phyloP scores from a whole-genome alignment of 2,329 filamentous ascomycete genomes.

The Penicillium polonicum region DNA sequence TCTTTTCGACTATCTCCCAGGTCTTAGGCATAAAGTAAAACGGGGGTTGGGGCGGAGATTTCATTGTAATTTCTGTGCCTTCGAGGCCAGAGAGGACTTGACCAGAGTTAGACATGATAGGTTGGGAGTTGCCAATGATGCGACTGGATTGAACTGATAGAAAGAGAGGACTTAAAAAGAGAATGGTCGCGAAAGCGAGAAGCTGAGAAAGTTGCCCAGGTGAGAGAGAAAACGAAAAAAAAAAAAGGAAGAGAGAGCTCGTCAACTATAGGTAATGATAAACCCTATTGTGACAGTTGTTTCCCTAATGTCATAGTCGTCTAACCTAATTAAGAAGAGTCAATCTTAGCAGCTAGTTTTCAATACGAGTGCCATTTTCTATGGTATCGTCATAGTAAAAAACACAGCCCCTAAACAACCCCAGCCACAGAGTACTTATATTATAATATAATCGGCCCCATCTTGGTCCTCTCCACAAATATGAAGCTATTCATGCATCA shows the following conservation, averaged over 20 bases:
- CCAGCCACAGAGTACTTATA: too few species aligned
- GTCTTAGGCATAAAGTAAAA: not conserved
- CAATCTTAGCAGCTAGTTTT: too few species aligned
- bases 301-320: too few species aligned
- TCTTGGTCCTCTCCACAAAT: too few species aligned
- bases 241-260: not conserved
- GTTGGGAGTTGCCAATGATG: not conserved
- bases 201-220: not conserved
- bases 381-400: too few species aligned
- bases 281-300: too few species aligned
- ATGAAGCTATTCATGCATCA: too few species aligned
- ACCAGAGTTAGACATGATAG: conserved; percentile 1
- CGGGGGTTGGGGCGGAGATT: not conserved
- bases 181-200: not conserved
- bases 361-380: too few species aligned
- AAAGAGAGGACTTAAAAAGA: not conserved
- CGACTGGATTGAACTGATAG: not conserved
- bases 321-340: too few species aligned
- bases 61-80: not conserved
- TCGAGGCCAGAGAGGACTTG: not conserved
- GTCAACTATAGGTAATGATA: not conserved
- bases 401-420: too few species aligned
- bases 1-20: not conserved
- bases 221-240: not conserved
- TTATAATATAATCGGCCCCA: too few species aligned